Percentiles rank a stretch among this genome's conserved stretches.
phyloP scores from a whole-genome alignment of 2,329 filamentous ascomycete genomes.

The Eurotiales sp. region DNA sequence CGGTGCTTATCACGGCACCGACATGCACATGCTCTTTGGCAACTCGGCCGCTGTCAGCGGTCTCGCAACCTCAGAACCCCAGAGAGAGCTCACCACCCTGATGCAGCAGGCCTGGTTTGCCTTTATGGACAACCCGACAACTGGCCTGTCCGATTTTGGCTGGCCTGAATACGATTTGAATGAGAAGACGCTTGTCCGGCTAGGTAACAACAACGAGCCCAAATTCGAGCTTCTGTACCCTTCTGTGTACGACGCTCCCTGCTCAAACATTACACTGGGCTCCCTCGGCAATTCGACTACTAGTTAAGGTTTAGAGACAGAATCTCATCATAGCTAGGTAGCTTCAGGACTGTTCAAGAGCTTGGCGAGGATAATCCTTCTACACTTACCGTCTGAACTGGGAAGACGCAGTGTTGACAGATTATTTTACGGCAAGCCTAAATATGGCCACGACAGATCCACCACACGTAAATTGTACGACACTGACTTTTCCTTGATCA shows the following conservation, averaged over 20 bases:
- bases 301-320: background rate
- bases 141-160: constrained; percentile 33
- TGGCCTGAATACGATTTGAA: constrained; percentile 35
- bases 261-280: background rate
- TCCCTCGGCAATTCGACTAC: background rate
- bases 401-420: no score
- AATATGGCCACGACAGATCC: no score
- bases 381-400: no score
- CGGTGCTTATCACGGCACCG: constrained; percentile 49
- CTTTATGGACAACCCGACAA: constrained; percentile 37
- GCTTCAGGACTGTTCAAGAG: background rate
- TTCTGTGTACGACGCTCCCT: background rate
- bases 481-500: no score
- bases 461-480: no score
- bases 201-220: constrained; percentile 21
- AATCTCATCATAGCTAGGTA: background rate
- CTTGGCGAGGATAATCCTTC: no score
- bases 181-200: constrained; percentile 22
- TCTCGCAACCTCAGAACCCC: constrained; percentile 26
- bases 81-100: constrained; percentile 30
- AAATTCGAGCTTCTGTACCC: constrained; percentile 5
- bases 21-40: constrained; percentile 49
- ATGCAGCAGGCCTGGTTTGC: constrained; percentile 43
- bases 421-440: no score
- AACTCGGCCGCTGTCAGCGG: constrained; percentile 39